These are phyloP conservation scores for Trametes maxima DNA, from an alignment of 768 basidiomycete species.

Conservation along the genomic window DNA sequence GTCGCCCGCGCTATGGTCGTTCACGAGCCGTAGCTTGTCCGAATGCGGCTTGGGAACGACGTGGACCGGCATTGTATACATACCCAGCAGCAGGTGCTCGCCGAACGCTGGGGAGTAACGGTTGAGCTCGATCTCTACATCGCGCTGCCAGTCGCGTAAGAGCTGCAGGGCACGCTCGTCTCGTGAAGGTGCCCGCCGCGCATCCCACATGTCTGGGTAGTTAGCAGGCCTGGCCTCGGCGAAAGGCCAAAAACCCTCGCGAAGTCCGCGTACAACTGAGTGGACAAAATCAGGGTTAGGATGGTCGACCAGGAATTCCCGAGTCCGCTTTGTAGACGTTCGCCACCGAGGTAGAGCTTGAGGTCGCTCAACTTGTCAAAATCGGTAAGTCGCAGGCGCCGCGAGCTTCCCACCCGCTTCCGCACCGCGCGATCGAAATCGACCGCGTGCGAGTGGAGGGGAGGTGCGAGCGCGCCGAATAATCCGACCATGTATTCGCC, in stretches of 20 bases:
- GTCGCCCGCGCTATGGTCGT: constrained; percentile 40
- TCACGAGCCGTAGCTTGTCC: constrained; percentile 41
- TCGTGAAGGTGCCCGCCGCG: not conserved
- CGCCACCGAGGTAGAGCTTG: constrained; percentile 7
- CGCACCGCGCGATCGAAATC: constrained; percentile 36
- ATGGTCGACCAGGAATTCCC: constrained; percentile 30
- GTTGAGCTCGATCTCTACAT: constrained; percentile 19
- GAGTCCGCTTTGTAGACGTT: not conserved
- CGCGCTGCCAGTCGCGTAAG: constrained; percentile 11
- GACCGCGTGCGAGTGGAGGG: constrained; percentile 27
- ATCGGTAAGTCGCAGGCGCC: constrained; percentile 28
- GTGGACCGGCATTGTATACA: constrained; percentile 44
- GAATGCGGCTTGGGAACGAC: constrained; percentile 41
- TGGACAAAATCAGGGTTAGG: constrained; percentile 42
- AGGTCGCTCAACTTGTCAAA: constrained; percentile 14
- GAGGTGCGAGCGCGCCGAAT: constrained; percentile 28
- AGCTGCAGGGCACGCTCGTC: not conserved
- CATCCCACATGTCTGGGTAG: constrained; percentile 30
- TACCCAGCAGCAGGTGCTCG: constrained; percentile 41
- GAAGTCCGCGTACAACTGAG: constrained; percentile 35
- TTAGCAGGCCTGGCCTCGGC: constrained; percentile 30
- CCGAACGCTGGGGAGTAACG: constrained; percentile 36
- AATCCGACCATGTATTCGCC: constrained; percentile 27
- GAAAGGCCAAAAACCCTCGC: constrained; percentile 50
- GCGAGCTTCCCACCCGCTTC: constrained; percentile 25